Conservation (phyloP, 2,329 filamentous ascomycete genomes). For the Fusarium secorum region DNA sequence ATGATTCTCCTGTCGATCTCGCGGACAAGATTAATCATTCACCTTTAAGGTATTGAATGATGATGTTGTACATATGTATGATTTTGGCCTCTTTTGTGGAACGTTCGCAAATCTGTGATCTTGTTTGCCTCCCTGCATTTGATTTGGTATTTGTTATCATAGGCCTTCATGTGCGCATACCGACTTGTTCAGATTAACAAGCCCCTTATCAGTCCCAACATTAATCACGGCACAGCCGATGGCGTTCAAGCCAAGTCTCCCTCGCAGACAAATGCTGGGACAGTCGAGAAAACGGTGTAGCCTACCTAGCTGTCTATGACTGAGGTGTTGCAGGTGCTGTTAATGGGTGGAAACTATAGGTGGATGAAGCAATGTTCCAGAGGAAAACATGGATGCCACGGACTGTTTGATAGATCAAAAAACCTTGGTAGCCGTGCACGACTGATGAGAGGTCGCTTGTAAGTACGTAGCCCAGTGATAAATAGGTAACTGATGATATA, state of each 20-base stretch:
- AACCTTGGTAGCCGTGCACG: conserved; percentile 20
- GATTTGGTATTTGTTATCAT: conserved; percentile 1
- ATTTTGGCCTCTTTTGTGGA: conserved; percentile 8
- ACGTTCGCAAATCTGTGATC: conserved; percentile 3
- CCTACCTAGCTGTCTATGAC: conserved; percentile 5
- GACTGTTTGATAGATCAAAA: conserved; percentile 26
- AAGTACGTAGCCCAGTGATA: conserved; percentile 7
- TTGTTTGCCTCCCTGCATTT: conserved; percentile 4
- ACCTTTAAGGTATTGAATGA: conserved; percentile 8
- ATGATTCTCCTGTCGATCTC: conserved; percentile 40
- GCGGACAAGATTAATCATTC: conserved; percentile 14
- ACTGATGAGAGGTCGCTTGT: conserved; percentile 26
- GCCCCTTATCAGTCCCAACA: background rate
- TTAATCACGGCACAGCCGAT: conserved; percentile 16
- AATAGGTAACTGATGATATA: conserved; percentile 17
- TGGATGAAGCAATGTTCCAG: conserved; percentile 30
- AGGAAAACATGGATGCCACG: conserved; percentile 39
- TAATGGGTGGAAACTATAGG: conserved; percentile 6
- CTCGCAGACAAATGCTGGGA: conserved; percentile 9
- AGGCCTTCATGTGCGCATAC: background rate
- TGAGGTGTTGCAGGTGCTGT: conserved; percentile 9
- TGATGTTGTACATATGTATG: conserved; percentile 11
- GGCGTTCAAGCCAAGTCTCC: background rate
- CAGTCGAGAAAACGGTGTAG: conserved; percentile 19
- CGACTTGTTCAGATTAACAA: background rate